These are phyloP conservation scores for Fusarium sp. DNA, from an alignment of 2,329 filamentous ascomycete genomes.

Conservation along the genomic window DNA sequence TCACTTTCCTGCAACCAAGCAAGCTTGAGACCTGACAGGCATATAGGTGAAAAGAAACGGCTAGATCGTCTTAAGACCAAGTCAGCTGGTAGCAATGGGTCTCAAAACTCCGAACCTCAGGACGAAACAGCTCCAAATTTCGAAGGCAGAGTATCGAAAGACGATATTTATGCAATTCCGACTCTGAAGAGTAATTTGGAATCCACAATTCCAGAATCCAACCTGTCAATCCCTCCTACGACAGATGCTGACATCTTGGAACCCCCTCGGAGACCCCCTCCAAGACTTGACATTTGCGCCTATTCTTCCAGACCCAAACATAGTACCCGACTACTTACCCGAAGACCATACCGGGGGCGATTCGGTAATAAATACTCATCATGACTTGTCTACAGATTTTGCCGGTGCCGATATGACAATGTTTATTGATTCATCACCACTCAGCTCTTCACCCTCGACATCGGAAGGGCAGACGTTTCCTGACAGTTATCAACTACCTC, in stretches of 20 bases:
- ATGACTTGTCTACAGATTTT: neutral
- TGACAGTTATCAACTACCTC: conserved; percentile 59
- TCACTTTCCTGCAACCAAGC: too few species aligned
- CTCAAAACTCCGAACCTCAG: neutral
- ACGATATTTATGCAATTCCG: conserved; percentile 4
- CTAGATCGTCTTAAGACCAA: conserved; percentile 41
- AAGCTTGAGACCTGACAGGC: neutral
- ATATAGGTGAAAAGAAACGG: conserved; percentile 47
- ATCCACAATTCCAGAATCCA: neutral
- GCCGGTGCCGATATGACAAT: conserved; percentile 19
- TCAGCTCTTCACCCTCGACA: conserved; percentile 29
- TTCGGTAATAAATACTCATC: neutral
- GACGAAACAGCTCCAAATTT: neutral
- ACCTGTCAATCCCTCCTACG: neutral
- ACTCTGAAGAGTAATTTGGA: neutral
- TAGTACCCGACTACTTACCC: conserved; percentile 13
- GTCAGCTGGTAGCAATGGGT: conserved; percentile 2
- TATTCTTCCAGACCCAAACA: conserved; percentile 19
- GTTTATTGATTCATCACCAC: conserved; percentile 34
- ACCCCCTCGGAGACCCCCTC: conserved; percentile 29
- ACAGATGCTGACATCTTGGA: conserved; percentile 35
- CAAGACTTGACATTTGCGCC: conserved; percentile 28
- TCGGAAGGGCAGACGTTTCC: conserved; percentile 44
- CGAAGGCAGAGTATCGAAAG: conserved; percentile 5
- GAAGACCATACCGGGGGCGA: conserved; percentile 7